Percentiles rank a stretch among this genome's conserved stretches.
Conservation (phyloP, 192 early-diverging fungal species). For the Kickxella alabastrina region DNA sequence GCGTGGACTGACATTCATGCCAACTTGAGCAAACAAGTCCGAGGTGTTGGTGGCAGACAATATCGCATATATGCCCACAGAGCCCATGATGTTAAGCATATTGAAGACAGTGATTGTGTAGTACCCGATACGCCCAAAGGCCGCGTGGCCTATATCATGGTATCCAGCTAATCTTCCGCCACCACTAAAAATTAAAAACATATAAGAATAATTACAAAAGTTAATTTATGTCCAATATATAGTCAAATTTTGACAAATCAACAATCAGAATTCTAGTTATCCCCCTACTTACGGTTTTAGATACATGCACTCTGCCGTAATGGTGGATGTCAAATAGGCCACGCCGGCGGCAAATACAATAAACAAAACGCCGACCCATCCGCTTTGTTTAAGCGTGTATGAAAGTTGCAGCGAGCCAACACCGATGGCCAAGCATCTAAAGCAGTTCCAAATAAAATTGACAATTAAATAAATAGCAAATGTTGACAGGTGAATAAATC, state of each 20-base stretch:
- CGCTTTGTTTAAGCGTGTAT: conserved; percentile 41
- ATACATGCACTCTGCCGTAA: conserved; percentile 40
- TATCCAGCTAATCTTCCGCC: conserved; percentile 39
- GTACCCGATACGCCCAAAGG: conserved; percentile 38
- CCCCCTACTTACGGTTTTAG: conserved; percentile 43
- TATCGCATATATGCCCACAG: conserved; percentile 37
- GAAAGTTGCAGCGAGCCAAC: conserved; percentile 42
- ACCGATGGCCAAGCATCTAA: conserved; percentile 42
- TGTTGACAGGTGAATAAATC: too few species aligned
- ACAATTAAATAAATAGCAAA: too few species aligned
- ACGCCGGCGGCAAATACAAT: conserved; percentile 31
- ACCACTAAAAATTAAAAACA: conserved; percentile 18
- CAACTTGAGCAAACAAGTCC: conserved; percentile 24
- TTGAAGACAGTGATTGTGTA: conserved; percentile 40
- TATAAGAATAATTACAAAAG: not conserved
- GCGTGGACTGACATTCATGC: conserved; percentile 23
- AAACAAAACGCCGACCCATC: conserved; percentile 35
- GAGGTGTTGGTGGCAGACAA: conserved; percentile 41
- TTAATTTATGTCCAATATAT: too few species aligned
- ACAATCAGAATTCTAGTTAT: too few species aligned
- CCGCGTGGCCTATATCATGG: conserved; percentile 40
- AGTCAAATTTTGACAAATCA: too few species aligned
- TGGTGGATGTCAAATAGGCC: conserved; percentile 25
- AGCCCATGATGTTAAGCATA: conserved; percentile 44
- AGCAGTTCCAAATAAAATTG: too few species aligned